Conservation (phyloP, 176 grass and related monocot species). For the Poa pratensis region DNA sequence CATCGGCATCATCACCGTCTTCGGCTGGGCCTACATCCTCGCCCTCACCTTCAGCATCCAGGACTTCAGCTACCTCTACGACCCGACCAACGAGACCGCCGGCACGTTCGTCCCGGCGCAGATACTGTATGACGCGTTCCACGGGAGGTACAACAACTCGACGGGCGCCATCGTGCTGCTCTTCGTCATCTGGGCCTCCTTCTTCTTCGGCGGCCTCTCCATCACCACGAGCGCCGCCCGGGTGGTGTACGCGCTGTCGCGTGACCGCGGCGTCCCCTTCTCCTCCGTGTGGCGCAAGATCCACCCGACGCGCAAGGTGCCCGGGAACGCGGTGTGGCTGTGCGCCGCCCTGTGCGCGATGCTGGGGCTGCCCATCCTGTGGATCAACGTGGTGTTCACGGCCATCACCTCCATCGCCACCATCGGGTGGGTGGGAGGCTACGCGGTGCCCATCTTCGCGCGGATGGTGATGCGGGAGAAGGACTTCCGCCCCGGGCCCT, state of each 20-base stretch:
- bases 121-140: constrained; percentile 96
- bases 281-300: constrained; percentile 86
- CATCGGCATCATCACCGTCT: constrained; percentile 93
- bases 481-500: constrained; percentile 76
- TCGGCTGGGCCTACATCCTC: constrained; percentile 98
- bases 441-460: constrained; percentile 95
- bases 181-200: constrained; percentile 95
- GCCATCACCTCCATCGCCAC: constrained; percentile 94
- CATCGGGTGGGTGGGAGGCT: constrained; percentile 91
- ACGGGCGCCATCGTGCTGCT: constrained; percentile 77
- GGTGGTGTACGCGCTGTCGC: constrained; percentile 94
- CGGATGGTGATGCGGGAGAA: constrained; percentile 85
- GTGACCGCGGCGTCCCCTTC: constrained; percentile 74
- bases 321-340: constrained; percentile 83
- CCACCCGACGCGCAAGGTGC: constrained; percentile 87
- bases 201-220: constrained; percentile 98
- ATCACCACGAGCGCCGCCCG: constrained; percentile 97
- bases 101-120: constrained; percentile 86
- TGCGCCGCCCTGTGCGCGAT: constrained; percentile 84
- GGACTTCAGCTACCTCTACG: constrained; percentile 77
- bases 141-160: constrained; percentile 75
- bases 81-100: constrained; percentile 73
- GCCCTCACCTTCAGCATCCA: constrained; percentile 99
- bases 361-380: constrained; percentile 86
- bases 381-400: constrained; percentile 93